These are phyloP conservation scores for Galerina marginata DNA, from an alignment of 768 basidiomycete species.

Conservation along the genomic window DNA sequence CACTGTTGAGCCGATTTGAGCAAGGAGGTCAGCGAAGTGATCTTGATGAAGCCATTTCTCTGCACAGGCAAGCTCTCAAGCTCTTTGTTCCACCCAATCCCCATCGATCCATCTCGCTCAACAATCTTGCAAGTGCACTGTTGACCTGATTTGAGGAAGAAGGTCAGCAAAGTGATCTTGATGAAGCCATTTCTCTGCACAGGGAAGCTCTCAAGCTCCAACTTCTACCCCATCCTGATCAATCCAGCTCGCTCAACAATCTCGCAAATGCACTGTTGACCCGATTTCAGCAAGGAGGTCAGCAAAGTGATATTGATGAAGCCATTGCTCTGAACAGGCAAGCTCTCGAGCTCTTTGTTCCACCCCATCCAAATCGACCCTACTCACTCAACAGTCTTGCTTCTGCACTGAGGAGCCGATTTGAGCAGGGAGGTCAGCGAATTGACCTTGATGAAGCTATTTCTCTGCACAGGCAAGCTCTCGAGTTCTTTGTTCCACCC, in stretches of 20 bases:
- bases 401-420: neutral
- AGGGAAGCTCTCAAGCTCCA: neutral
- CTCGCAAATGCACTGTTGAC: neutral
- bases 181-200: too few relatives aligned
- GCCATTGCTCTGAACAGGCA: too few relatives aligned
- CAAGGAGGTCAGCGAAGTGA: too few relatives aligned
- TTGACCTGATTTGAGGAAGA: neutral
- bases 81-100: neutral
- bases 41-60: neutral
- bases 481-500: neutral
- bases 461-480: neutral
- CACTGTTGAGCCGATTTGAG: too few relatives aligned
- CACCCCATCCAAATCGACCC: too few relatives aligned
- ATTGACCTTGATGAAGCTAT: conserved; percentile 3
- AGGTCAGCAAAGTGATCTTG: too few relatives aligned
- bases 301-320: neutral
- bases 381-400: neutral
- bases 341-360: too few relatives aligned
- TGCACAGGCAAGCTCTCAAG: neutral
- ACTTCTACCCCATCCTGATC: neutral
- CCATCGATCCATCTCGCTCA: neutral
- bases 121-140: neutral
- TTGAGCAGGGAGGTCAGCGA: neutral
- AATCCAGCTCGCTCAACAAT: neutral
- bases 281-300: neutral